Conservation (phyloP, 352 stramenopile genomes). For the Globisporangium middletonii region DNA sequence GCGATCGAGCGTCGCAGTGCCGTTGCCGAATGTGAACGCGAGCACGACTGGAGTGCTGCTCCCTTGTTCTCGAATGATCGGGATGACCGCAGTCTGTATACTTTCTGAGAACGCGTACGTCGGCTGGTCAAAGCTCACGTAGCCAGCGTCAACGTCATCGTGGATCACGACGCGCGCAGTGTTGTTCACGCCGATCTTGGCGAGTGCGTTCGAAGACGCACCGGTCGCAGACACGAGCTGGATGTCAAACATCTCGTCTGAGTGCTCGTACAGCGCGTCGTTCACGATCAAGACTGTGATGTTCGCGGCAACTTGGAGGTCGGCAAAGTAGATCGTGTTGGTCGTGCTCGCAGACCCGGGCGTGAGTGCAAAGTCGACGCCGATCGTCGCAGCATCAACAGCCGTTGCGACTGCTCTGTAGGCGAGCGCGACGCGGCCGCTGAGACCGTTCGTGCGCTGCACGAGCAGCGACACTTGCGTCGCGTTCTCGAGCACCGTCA, state of each 20-base stretch:
- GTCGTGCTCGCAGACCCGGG: slow-evolving; percentile 10
- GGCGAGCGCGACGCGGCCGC: slow-evolving; percentile 26
- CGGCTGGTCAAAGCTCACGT: slow-evolving; percentile 33
- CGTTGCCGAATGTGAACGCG: slow-evolving; percentile 27
- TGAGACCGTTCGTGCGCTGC: slow-evolving; percentile 36
- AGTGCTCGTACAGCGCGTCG: slow-evolving; percentile 33
- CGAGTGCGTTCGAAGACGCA: background rate
- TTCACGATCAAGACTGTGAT: slow-evolving; percentile 39
- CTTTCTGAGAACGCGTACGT: slow-evolving; percentile 31
- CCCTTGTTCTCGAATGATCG: slow-evolving; percentile 41
- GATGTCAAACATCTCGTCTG: slow-evolving; percentile 37
- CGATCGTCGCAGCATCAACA: slow-evolving; percentile 19
- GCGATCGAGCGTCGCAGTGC: slow-evolving; percentile 30
- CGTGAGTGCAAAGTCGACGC: slow-evolving; percentile 27
- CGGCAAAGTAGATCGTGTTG: slow-evolving; percentile 27
- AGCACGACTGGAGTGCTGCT: slow-evolving; percentile 33
- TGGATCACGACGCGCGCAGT: slow-evolving; percentile 35
- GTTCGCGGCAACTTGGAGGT: slow-evolving; percentile 16
- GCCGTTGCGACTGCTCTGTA: slow-evolving; percentile 15
- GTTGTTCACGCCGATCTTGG: slow-evolving; percentile 32
- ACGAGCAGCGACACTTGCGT: slow-evolving; percentile 25
- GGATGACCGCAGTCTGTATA: slow-evolving; percentile 19
- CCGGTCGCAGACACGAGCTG: slow-evolving; percentile 18
- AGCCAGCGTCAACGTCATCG: slow-evolving; percentile 57
- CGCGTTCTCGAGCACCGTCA: slow-evolving; percentile 32